Base-by-base conservation (phyloP, 1,139 yeast species). In the Sugiyamaella grinbergsii region DNA sequence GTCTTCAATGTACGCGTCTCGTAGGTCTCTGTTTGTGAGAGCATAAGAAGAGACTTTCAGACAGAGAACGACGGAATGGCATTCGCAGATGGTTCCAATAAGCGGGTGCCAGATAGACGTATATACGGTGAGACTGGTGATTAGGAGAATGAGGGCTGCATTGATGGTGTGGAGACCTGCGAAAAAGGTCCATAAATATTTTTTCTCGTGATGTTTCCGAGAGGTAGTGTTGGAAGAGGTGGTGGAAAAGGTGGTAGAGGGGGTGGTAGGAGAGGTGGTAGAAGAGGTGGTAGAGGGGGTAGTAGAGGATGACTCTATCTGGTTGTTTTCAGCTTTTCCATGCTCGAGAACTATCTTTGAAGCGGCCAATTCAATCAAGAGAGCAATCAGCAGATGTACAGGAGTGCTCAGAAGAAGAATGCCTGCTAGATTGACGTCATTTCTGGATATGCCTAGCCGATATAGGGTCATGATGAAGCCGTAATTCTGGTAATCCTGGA, bases 21-120 rank as follows among this genome's bases (percentile, higher is more conserved):
- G 63, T 24, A 74, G 64, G 52, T 74, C 78, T 8, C 72, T 62
- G 58, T 74, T 74, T 0, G 78, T 70, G 43, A 74, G 60, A 1
- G 73, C 75, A 52, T 70, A 75, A n/a, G 77, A 73, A 1, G 69
- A 63, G 4, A 74, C 66, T 52, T 74, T 74, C 50, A 74, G 61
- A 51, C 73, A 69, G 18, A 72, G 58, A 10, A 74, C 67, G 15
- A 75, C 61, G 2, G 76, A 71, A 55, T 70, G 73, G 31, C 69
- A 54, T 53, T 71, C 75, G 50, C 74, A 67, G 4, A 69, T 53
- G 2, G 77, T 73, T n/a, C 78, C 78, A 29, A 74, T 55, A 28
- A 72, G 52, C 10, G 78, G 78, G 52, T 74, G 72, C 57, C 65
- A 62, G 36, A 74, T 64, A 43, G 52, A 52, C 37, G 55, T 57